Evolutionary conservation across 139 green algal species (phyloP), one percentile per base, ranked within the genome.

Genomic region (Chlamydomonas urium): DNA sequence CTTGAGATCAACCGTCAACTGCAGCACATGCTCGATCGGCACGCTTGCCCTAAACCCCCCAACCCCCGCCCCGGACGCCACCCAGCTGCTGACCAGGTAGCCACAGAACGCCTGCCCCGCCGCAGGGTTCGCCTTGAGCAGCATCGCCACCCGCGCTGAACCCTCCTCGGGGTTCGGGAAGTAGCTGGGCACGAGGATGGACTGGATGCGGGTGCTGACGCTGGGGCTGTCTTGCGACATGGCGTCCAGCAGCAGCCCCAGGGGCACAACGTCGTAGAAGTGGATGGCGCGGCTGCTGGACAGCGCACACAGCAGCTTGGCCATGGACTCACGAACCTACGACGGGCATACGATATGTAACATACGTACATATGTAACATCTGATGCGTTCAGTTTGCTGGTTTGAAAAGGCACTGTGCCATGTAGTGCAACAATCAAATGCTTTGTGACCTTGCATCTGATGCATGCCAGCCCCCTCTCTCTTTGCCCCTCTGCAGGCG

Each of bases 121-220:
- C 3, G 36, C 34, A 1, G 88, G 88, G 57, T 88, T 79, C n/a
- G 58, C 66, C 19, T 81, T 82, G 24, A 93, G 85, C 56, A 96
- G 75, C 2, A 76, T 79, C 1, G 81, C 89, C 47, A 89, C 65
- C 10, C 79, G 80, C 3, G 78, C 83, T 58, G 79, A 47, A 14
- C 83, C 85, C 38, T 85, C 77, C 33, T 85, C 62, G 1, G 79
- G 60, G 33, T 73, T 74, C 23, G 88, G 85, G 65, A 90, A 87
- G 75, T 86, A 91, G 78, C 66, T 85, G 35, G 88, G 85, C 69
- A 90, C 73, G 70, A 92, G 79, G 26, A 94, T 79, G 29, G 65
- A 67, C 47, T 89, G 77, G 23, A 94, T 75, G 21, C 61, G 71
- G 37, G 62, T 34, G 32, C 48, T 69, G 19, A 86, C 75, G 1